Base-by-base conservation (phyloP, 2,329 filamentous ascomycete species). In the Alternaria burnsii region DNA sequence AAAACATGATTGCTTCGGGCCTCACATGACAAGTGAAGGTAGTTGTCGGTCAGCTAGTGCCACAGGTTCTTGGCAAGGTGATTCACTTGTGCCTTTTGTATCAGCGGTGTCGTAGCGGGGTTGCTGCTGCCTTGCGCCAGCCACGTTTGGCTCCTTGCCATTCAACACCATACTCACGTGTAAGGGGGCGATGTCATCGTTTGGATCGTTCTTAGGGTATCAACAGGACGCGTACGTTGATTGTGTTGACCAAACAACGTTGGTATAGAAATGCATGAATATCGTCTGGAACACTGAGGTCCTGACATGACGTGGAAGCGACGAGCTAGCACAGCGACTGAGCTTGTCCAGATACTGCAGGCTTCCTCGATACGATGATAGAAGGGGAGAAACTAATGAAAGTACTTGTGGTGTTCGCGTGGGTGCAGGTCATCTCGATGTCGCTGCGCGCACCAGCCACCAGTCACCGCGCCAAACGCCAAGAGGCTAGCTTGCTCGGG, bases 401-500 rank as follows among this genome's bases (percentile, higher is more conserved):
- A 26, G 24, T 26, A 26, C 24, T 26, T 34, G 32, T 16, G 14
- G 14, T 36, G 32, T 36, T 36, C 32, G 32, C 32, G 32, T 16
- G 32, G 12, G 32, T 16, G 14, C 9, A 12, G 11, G 10, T 4
- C 30, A 32, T 32, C 30, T 32, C 30, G 30, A 22, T 26, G 22
- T 55, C 55, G 38, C 12, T 40, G 22, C 40, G 32, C 32, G 18
- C 32, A 52, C 52, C 41, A 53, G 58, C 58, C 61, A 66, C 52
- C 47, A 48, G 30, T 10, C 48, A 57, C 60, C 52, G 30, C 32
- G 38, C 38, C 38, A 24, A 20, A 26, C 46, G 64, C 61, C 62
- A 67, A 67, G 67, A 40, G 51, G 10, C 43, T 60, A 60, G 42
- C 58, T n/a, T 1, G 7, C n/a, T 20, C 11, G 20, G 48, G 56